A percentile compares a stretch with the other conserved stretches of the same genome.
Evolutionary conservation across 2,329 filamentous ascomycete genomes (phyloP).

Genomic region (Lomentospora prolificans): DNA sequence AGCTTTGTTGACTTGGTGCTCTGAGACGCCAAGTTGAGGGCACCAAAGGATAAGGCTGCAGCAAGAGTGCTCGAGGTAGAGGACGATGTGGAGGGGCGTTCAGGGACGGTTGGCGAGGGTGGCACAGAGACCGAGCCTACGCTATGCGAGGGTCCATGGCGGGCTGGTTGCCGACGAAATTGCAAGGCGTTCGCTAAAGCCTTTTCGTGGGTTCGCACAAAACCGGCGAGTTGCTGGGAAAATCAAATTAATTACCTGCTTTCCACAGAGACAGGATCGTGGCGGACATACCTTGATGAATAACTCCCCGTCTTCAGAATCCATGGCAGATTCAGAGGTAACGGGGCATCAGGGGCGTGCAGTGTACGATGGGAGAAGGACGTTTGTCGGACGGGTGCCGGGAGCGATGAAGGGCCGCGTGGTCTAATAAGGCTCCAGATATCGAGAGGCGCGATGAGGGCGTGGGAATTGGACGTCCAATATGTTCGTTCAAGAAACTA

Average conservation of each 20-base stretch:
- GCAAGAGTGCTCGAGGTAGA: constrained; percentile 68
- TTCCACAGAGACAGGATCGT: constrained; percentile 4
- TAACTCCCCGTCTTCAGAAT: constrained; percentile 80
- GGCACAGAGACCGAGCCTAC: constrained; percentile 47
- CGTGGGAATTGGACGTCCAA: neutral
- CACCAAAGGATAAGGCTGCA: constrained; percentile 76
- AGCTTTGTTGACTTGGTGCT: constrained; percentile 83
- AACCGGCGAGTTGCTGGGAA: constrained; percentile 78
- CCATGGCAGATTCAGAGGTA: constrained; percentile 47
- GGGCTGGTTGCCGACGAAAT: constrained; percentile 63
- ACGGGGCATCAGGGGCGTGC: constrained; percentile 12
- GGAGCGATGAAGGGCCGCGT: neutral
- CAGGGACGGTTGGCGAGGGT: constrained; percentile 47
- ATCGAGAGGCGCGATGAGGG: too few relatives aligned
- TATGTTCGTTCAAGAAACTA: neutral
- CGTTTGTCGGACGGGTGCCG: neutral
- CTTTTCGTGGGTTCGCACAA: constrained; percentile 95
- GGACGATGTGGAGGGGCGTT: constrained; percentile 54
- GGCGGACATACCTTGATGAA: constrained; percentile 65
- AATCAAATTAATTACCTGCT: constrained; percentile 17
- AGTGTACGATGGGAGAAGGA: constrained; percentile 8
- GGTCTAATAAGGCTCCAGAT: neutral
- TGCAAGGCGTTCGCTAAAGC: constrained; percentile 92
- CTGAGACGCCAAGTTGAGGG: constrained; percentile 75
- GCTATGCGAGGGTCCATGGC: constrained; percentile 60